These are phyloP conservation scores for Eutrema japonicum DNA, from an alignment of 345 rosid species.

Conservation along the genomic window DNA sequence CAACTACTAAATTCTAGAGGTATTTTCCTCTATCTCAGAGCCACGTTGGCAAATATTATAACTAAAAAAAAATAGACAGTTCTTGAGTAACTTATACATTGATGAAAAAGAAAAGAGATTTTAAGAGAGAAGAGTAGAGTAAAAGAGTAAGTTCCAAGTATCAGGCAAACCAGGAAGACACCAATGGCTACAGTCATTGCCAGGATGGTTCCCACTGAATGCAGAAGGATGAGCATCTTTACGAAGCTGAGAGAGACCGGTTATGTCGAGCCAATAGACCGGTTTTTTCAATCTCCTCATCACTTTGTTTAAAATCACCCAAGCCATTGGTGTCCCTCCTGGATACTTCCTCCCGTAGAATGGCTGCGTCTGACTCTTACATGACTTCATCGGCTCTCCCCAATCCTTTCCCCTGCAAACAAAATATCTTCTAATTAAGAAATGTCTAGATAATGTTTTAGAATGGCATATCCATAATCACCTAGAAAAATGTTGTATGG, in stretches of 20 bases:
- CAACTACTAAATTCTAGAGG: neutral
- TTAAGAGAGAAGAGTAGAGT: constrained; percentile 58
- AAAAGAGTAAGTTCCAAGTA: constrained; percentile 81
- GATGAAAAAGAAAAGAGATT: neutral
- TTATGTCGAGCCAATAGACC: constrained; percentile 71
- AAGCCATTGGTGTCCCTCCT: constrained; percentile 68
- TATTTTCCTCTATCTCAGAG: neutral
- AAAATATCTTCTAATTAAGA: neutral
- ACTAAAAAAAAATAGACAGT: constrained; percentile 19
- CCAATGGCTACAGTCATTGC: constrained; percentile 89
- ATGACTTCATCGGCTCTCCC: constrained; percentile 65
- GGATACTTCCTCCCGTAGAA: constrained; percentile 69
- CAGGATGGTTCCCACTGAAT: constrained; percentile 51
- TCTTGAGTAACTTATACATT: constrained; percentile 28
- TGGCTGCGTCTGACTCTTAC: constrained; percentile 66
- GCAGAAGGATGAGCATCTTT: constrained; percentile 82
- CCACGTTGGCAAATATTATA: neutral
- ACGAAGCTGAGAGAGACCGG: constrained; percentile 62
- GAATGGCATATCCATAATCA: constrained; percentile 1
- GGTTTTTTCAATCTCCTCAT: constrained; percentile 75
- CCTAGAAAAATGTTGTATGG: neutral
- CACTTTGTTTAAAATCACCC: constrained; percentile 71
- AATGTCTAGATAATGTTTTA: neutral
- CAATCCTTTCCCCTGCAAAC: constrained; percentile 79
- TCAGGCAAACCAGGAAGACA: constrained; percentile 97